Base-by-base conservation (phyloP, 768 basidiomycete genomes). In the Lepiota subincarnata region DNA sequence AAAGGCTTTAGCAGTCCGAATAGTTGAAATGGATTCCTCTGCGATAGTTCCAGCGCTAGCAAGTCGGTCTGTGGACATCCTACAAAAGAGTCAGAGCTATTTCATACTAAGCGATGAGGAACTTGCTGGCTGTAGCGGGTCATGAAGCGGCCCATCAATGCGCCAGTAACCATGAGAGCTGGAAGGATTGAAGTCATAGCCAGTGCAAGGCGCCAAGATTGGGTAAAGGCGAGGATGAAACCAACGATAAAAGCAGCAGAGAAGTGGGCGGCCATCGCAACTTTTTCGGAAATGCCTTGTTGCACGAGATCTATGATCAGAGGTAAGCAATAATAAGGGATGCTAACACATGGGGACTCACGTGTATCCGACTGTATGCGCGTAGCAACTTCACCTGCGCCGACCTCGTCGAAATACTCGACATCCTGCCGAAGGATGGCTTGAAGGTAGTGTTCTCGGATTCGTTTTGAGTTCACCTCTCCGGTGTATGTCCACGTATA, bases 321-420 rank as follows among this genome's bases (percentile, higher is more conserved):
- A 4, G 5, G 19, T 37, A 6, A 50, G 43, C 6, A 13, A 47
- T n/a, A 46, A 16, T 22, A 18, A 19, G 16, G 12, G 18, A 0
- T 26, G 14, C 28, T 6, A 14, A 38, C 2, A 26, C 12, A 6
- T 4, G 34, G 18, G 31, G 28, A 70, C 80, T 58, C 60, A 84
- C 84, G 86, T 14, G 84, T 86, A 63, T 87, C 84, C 0, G 85
- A 84, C 64, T 87, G 84, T 50, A 93, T 92, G 35, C 90, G 79
- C 3, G 91, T 92, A 0, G 91, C 83, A 18, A 94, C 83, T 62
- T 93, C 92, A 50, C 92, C 92, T 2, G 91, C 84, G 11, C 92
- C 90, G 39, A 92, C 76, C 12, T 82, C 78, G 65, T 94, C 92
- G 63, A 92, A 93, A 70, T 79, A 93, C 22, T 83, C 81, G 54